Evolutionary conservation across 805 yeast genomes (phyloP).

Genomic region (Candida broadrunensis): DNA sequence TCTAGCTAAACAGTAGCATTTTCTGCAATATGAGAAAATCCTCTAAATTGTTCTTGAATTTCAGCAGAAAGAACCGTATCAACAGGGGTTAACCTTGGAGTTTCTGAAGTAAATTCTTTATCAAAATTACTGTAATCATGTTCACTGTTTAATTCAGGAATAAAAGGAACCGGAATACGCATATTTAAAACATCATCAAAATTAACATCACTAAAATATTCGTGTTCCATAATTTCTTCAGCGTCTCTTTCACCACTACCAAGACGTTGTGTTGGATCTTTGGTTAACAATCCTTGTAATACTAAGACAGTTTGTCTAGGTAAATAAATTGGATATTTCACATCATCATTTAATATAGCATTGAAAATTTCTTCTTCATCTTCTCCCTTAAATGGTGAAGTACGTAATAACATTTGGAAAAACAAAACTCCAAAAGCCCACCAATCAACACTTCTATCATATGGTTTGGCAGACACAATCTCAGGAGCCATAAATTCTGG

Average conservation of each 20-base stretch:
- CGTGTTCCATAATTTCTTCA: conserved; percentile 89
- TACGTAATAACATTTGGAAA: conserved; percentile 94
- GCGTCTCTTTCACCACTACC: conserved; percentile 92
- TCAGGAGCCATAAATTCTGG: conserved; percentile 99
- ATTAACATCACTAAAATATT: conserved; percentile 85
- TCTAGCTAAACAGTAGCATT: conserved; percentile 40
- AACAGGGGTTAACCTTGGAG: conserved; percentile 93
- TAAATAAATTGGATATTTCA: conserved; percentile 95
- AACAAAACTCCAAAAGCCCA: conserved; percentile 98
- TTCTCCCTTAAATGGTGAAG: conserved; percentile 96
- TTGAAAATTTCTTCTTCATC: conserved; percentile 96
- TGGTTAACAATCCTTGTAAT: conserved; percentile 83
- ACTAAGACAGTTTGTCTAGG: conserved; percentile 94
- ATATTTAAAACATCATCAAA: conserved; percentile 80
- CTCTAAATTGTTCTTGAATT: conserved; percentile 96
- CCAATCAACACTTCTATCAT: conserved; percentile 97
- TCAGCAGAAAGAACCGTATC: conserved; percentile 80
- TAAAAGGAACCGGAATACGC: conserved; percentile 80
- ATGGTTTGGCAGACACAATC: conserved; percentile 86
- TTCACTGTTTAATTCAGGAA: conserved; percentile 83
- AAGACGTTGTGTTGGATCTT: conserved; percentile 80
- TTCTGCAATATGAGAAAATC: conserved; percentile 85
- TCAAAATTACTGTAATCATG: conserved; percentile 93
- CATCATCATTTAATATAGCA: conserved; percentile 95
- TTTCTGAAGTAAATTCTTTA: conserved; percentile 89